A percentile compares a stretch with the other conserved stretches of the same genome.
Evolutionary conservation across 108 stramenopile genomes (phyloP).

Genomic region (Epipyxis sp.): DNA sequence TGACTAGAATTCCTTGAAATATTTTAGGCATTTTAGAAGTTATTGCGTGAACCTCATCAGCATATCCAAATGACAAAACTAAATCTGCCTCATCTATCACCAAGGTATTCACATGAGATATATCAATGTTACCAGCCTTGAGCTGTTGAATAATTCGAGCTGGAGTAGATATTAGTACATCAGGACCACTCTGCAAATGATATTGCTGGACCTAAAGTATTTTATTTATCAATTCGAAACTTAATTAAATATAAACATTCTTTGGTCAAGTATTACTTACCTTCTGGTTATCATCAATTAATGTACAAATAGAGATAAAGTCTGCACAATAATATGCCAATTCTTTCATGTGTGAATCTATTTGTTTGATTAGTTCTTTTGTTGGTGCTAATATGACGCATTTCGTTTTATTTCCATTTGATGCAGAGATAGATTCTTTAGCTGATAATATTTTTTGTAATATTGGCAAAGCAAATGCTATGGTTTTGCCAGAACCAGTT

Average conservation of each 20-base stretch:
- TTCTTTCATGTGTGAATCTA: slow-evolving; percentile 60
- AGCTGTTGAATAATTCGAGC: slow-evolving; percentile 50
- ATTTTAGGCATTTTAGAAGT: slow-evolving; percentile 79
- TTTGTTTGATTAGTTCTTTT: slow-evolving; percentile 89
- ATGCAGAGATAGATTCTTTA: slow-evolving; percentile 47
- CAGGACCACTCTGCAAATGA: slow-evolving; percentile 37
- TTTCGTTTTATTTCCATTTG: slow-evolving; percentile 56
- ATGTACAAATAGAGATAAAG: slow-evolving; percentile 63
- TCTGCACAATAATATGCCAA: slow-evolving; percentile 88
- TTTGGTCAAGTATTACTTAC: too few species aligned
- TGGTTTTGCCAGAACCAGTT: slow-evolving; percentile 94
- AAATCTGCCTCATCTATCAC: slow-evolving; percentile 98
- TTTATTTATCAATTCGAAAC: too few species aligned
- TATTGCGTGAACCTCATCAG: slow-evolving; percentile 79
- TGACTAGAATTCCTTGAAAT: slow-evolving; percentile 94
- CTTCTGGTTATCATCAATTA: slow-evolving; percentile 57
- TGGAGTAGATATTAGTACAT: slow-evolving; percentile 56
- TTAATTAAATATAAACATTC: too few species aligned
- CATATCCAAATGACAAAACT: slow-evolving; percentile 85
- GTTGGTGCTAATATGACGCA: slow-evolving; percentile 88
- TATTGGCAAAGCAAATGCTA: slow-evolving; percentile 84
- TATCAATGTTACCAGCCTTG: slow-evolving; percentile 49
- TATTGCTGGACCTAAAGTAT: slow-evolving; percentile 42
- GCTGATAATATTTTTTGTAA: slow-evolving; percentile 78
- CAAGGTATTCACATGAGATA: slow-evolving; percentile 66